These are phyloP conservation scores for Symbiotaphrina buchneri DNA, from an alignment of 495 filamentous ascomycete genomes.

Conservation along the genomic window DNA sequence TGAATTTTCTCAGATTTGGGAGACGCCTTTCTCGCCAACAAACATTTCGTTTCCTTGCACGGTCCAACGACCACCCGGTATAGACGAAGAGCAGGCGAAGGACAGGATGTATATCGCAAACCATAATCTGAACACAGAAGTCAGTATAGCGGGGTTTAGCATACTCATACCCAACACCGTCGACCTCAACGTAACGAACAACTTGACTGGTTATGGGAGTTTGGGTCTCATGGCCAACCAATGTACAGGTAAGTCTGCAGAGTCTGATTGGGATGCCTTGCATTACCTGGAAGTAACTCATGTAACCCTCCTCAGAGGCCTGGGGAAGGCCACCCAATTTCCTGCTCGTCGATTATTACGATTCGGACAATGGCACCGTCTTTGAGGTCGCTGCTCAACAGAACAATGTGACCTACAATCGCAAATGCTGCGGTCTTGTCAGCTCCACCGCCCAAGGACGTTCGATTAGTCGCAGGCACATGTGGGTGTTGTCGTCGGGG, in stretches of 20 bases:
- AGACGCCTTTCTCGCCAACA: constrained; percentile 42
- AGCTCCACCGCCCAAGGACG: constrained; percentile 6
- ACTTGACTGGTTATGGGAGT: constrained; percentile 36
- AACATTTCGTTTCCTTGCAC: constrained; percentile 34
- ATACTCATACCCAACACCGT: constrained; percentile 60
- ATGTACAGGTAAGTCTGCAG: constrained; percentile 39
- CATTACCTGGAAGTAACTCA: too few species aligned
- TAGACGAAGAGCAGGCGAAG: constrained; percentile 25
- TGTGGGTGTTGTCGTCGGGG: too few species aligned
- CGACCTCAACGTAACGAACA: constrained; percentile 46
- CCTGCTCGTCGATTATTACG: constrained; percentile 79
- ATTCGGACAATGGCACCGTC: constrained; percentile 61
- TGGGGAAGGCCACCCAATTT: constrained; percentile 68
- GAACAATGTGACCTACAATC: constrained; percentile 68
- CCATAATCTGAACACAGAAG: constrained; percentile 67
- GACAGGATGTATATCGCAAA: constrained; percentile 72
- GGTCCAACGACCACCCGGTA: constrained; percentile 32
- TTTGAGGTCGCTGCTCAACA: constrained; percentile 72
- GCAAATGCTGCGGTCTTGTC: constrained; percentile 42
- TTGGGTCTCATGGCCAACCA: constrained; percentile 43
- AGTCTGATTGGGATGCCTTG: too few species aligned
- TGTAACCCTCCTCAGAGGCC: constrained; percentile 12
- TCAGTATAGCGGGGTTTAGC: constrained; percentile 31
- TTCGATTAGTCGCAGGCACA: too few species aligned
- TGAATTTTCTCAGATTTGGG: constrained; percentile 43